Percentiles rank a stretch among this genome's conserved stretches.
Evolutionary conservation across 768 basidiomycete species (phyloP).

Genomic region (Tricholoma terreum): DNA sequence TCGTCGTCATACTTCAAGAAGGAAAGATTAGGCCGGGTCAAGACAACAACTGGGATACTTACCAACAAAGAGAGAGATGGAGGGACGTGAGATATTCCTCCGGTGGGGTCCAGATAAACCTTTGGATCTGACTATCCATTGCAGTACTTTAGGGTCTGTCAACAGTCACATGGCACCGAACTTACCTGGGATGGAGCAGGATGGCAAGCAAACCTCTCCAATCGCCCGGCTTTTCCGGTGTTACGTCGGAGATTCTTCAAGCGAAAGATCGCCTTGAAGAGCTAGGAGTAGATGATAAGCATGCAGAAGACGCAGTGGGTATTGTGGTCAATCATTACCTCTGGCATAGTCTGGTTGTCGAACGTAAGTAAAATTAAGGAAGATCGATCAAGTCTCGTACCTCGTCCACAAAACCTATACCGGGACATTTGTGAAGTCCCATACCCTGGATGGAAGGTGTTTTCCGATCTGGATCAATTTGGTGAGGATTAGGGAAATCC

Average conservation of each 20-base stretch:
- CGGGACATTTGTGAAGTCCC: slow-evolving; percentile 25
- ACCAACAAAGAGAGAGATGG: slow-evolving; percentile 12
- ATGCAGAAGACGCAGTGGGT: not conserved
- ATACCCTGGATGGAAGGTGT: slow-evolving; percentile 18
- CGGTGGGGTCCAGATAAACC: slow-evolving; percentile 9
- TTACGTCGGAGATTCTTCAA: slow-evolving; percentile 10
- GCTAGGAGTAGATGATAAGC: not conserved
- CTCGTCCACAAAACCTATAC: slow-evolving; percentile 19
- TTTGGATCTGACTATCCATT: slow-evolving; percentile 10
- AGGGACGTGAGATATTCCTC: slow-evolving; percentile 8
- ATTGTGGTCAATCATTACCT: slow-evolving; percentile 6
- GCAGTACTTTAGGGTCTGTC: not conserved
- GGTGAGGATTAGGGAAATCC: slow-evolving; percentile 9
- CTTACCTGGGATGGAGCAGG: slow-evolving; percentile 7
- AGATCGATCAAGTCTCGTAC: too few species aligned
- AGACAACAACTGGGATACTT: too few species aligned
- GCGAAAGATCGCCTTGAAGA: slow-evolving; percentile 17
- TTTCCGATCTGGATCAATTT: slow-evolving; percentile 11
- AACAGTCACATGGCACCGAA: not conserved
- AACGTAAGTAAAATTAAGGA: not conserved
- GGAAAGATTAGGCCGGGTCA: not conserved
- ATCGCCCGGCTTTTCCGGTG: slow-evolving; percentile 10
- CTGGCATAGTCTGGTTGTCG: slow-evolving; percentile 21
- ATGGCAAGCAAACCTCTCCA: slow-evolving; percentile 8
- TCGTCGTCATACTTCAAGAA: slow-evolving; percentile 14